phyloP scores from a whole-genome alignment of 2,329 filamentous ascomycete genomes.

The Penicillium brasilianum region DNA sequence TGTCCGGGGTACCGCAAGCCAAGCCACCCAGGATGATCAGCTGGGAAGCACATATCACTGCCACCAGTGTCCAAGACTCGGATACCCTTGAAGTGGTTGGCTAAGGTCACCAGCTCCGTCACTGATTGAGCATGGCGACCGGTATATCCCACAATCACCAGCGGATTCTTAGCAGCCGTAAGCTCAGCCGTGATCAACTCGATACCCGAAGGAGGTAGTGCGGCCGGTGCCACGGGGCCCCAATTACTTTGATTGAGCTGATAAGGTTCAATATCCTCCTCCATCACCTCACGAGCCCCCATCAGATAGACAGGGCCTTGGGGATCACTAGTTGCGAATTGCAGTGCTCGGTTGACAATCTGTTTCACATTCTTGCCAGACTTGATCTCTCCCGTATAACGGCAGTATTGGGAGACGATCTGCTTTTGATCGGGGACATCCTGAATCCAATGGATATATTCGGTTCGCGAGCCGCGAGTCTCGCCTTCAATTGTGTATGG shows the following conservation, averaged over 20 bases:
- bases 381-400: slow-evolving; percentile 82
- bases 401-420: slow-evolving; percentile 83
- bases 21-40: slow-evolving; percentile 61
- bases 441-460: slow-evolving; percentile 88
- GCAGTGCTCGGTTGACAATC: slow-evolving; percentile 81
- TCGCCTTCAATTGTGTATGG: slow-evolving; percentile 80
- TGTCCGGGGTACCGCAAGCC: slow-evolving; percentile 77
- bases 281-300: slow-evolving; percentile 81
- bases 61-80: slow-evolving; percentile 59
- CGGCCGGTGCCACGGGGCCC: slow-evolving; percentile 72
- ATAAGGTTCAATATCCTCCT: slow-evolving; percentile 79
- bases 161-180: slow-evolving; percentile 53
- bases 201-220: slow-evolving; percentile 57
- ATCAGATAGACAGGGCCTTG: slow-evolving; percentile 80
- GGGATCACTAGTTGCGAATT: slow-evolving; percentile 78
- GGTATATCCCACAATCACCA: slow-evolving; percentile 58
- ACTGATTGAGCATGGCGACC: slow-evolving; percentile 53
- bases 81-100: slow-evolving; percentile 54
- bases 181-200: slow-evolving; percentile 51
- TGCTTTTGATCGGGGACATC: slow-evolving; percentile 81
- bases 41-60: slow-evolving; percentile 58
- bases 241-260: slow-evolving; percentile 70
- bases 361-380: slow-evolving; percentile 86
- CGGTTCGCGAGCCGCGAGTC: slow-evolving; percentile 75
- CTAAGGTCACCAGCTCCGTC: slow-evolving; percentile 52